A percentile compares a stretch with the other conserved stretches of the same genome.
These are phyloP conservation scores for Leishmania guyanensis DNA, from an alignment of 208 protist species.

Conservation along the genomic window DNA sequence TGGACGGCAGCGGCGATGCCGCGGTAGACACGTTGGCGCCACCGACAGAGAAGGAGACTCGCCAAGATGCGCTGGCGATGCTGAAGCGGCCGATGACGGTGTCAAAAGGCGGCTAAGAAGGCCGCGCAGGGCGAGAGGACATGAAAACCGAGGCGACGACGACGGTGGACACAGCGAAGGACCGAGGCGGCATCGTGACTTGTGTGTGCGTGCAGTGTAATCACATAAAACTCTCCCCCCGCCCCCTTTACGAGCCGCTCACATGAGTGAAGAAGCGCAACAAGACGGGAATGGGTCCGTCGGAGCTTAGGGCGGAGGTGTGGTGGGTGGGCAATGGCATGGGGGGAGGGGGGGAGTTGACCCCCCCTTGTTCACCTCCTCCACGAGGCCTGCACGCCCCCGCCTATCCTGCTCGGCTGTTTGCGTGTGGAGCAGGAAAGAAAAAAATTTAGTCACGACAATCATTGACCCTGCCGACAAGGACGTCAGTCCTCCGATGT, in stretches of 20 bases:
- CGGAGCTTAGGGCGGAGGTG: neutral
- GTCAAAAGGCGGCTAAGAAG: conserved; percentile 35
- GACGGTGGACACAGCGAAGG: neutral
- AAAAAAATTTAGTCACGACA: neutral
- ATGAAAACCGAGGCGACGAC: neutral
- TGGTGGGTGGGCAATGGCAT: neutral
- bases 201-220: neutral
- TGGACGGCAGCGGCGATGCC: conserved; percentile 12
- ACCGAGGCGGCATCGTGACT: neutral
- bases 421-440: neutral
- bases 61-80: conserved; percentile 76
- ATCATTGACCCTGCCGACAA: neutral
- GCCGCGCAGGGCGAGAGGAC: no score
- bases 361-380: no score
- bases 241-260: neutral
- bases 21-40: conserved; percentile 3
- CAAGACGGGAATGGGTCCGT: neutral
- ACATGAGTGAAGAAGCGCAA: neutral
- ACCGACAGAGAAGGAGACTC: conserved; percentile 29
- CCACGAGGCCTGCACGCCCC: neutral
- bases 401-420: neutral
- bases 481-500: neutral
- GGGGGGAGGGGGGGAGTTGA: neutral
- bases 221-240: neutral
- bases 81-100: conserved; percentile 73